Evolutionary conservation across 2,329 filamentous ascomycete genomes (phyloP).

Genomic region (Hypomyces rosellus): DNA sequence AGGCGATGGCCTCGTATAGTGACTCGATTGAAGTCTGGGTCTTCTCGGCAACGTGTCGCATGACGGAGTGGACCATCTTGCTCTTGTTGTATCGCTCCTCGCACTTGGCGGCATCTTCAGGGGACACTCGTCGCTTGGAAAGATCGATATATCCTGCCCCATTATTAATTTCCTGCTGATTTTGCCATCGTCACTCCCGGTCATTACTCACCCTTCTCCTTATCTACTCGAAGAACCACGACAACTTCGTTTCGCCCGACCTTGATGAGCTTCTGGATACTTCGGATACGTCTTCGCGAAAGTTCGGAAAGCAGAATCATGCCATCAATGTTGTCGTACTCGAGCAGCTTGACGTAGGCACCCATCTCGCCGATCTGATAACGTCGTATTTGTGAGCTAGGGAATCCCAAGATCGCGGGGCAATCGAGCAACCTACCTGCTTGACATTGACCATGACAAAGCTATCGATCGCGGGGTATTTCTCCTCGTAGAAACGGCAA

Average conservation of each 20-base stretch:
- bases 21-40: conserved; percentile 89
- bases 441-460: conserved; percentile 99
- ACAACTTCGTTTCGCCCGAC: conserved; percentile 98
- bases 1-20: conserved; percentile 89
- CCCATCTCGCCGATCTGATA: conserved; percentile 96
- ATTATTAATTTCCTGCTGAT: not conserved
- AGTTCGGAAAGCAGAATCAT: conserved; percentile 99
- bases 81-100: conserved; percentile 99
- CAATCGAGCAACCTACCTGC: conserved; percentile 55
- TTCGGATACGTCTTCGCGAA: conserved; percentile 94
- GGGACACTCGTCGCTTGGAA: conserved; percentile 94
- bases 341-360: conserved; percentile 97
- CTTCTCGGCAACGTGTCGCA: conserved; percentile 98
- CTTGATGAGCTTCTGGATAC: conserved; percentile 97
- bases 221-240: conserved; percentile 96
- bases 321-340: conserved; percentile 99
- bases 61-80: conserved; percentile 98
- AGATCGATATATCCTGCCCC: conserved; percentile 80
- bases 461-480: conserved; percentile 91
- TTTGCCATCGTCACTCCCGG: conserved; percentile 6
- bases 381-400: conserved; percentile 8
- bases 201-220: conserved; percentile 74
- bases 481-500: conserved; percentile 96
- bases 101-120: conserved; percentile 96
- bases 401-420: not conserved